Base-by-base conservation (phyloP, 2,329 filamentous ascomycete genomes). In the Paraconiothyrium brasiliense region DNA sequence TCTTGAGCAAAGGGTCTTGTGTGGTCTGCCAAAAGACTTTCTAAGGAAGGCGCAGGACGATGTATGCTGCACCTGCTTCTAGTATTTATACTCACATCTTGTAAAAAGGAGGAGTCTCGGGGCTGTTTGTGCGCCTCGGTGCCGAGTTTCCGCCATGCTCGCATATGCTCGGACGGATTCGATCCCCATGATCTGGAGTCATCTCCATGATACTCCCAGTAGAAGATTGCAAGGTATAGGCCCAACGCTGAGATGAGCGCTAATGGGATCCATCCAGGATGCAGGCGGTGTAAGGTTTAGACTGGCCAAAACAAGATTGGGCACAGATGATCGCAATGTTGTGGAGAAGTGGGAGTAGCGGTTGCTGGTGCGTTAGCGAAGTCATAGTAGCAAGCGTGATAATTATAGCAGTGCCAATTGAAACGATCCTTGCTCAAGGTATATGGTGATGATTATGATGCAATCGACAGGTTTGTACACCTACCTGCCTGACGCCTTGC, bases 131-230 rank as follows among this genome's bases (percentile, higher is more conserved):
- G 20, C 1, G 1, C 30, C 4, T 51, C 48, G 48, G 47, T 32
- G 48, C 48, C 48, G 48, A 51, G n/a, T 20, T 51, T 50, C 47
- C 24, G 16, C 32, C 48, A 37, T 22, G 1, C 16, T 51, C 20
- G 20, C 20, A 20, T 20, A 20, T 20, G 20, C 20, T 20, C 20
- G 20, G 20, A 20, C 20, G 20, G 20, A 20, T 1, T 30, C 30
- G 35, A 39, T 39, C 5, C 35, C 9, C 5, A 11, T 11, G 35
- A 39, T 14, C 35, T 14, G 35, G 11, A 13, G 35, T 14, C 35
- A 11, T 11, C 35, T 39, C 35, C 16, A 39, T 11, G 35, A 39
- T 39, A 11, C 27, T 16, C 47, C 14, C 24, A 30, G 11, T 50
- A 11, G 47, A 14, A 16, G 3, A 50, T 3, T 32, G 30, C 27